Base-by-base conservation (phyloP, 208 protist genomes). In the Crithidia expoeki region DNA sequence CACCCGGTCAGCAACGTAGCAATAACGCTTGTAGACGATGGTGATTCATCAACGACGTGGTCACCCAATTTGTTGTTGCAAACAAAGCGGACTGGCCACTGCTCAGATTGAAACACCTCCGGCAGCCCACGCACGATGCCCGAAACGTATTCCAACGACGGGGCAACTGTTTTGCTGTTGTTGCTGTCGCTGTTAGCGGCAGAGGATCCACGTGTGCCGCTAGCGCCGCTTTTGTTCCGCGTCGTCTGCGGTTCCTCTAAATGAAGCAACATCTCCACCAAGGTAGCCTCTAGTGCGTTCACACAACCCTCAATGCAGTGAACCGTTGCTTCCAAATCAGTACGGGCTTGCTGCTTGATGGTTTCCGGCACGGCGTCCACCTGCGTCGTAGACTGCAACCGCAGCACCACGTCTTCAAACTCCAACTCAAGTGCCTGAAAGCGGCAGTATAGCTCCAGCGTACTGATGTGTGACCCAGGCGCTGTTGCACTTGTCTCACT, bases 81-180 rank as follows among this genome's bases (percentile, higher is more conserved):
- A 0, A 90, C 40, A n/a, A 90, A 55, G 60, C 71, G 76, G 7
- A 65, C 63, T 2, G 82, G 82, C 82, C 85, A 88, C 33, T 70
- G 53, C 65, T 84, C 79, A 19, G 62, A 51, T 4, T 62, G 62
- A 32, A 90, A 51, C 23, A 80, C 51, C 1, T 47, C 38, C 5
- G 62, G 69, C 9, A 83, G 38, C 10, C 47, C 72, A 6, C 61
- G 67, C 19, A 83, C 21, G 21, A 83, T 75, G 27, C 36, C 49
- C 27, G 32, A 52, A 40, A 82, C 72, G 55, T 89, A 86, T 33
- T 49, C 66, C 47, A 63, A n/a, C 14, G 65, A 30, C 2, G 63
- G 56, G 32, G 30, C 49, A 34, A 0, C 19, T 17, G 21, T 60
- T 51, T 16, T 49, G 57, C 19, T 23, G 23, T 28, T 58, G 21